Percentiles rank a stretch among this genome's conserved stretches.
These are phyloP conservation scores for Albatrellus ellisii DNA, from an alignment of 768 basidiomycete genomes.

Conservation along the genomic window DNA sequence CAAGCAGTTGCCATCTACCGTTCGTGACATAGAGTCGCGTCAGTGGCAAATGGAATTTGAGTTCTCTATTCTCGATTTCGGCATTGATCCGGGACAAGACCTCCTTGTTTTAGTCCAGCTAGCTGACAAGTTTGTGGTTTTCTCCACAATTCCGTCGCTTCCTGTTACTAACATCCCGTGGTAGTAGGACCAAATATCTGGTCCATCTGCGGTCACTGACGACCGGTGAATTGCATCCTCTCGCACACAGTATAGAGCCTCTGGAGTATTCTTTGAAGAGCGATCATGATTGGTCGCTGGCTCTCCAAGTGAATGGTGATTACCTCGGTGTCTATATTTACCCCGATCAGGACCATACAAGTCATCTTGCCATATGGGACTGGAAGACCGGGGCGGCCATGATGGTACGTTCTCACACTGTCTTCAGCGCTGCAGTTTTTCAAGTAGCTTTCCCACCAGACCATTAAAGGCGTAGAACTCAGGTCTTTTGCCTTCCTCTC, in stretches of 20 bases:
- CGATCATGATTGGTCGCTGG: constrained; percentile 3
- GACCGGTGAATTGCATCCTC: neutral
- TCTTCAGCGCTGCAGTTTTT: neutral
- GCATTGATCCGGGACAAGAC: constrained; percentile 13
- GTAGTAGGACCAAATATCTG: no score
- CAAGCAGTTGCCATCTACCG: constrained; percentile 10
- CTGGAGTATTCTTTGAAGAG: neutral
- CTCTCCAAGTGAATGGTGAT: constrained; percentile 9
- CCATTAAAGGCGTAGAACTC: neutral
- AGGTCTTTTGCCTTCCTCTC: constrained; percentile 8
- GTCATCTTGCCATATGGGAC: constrained; percentile 10
- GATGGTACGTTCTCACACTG: constrained; percentile 1
- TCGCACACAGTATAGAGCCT: neutral
- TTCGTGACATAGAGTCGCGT: constrained; percentile 9
- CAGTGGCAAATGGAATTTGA: constrained; percentile 8
- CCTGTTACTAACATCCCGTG: no score
- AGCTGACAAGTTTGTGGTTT: constrained; percentile 18
- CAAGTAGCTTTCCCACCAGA: neutral
- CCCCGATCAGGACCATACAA: neutral
- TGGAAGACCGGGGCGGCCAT: constrained; percentile 9
- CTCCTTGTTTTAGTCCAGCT: constrained; percentile 8
- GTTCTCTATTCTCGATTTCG: constrained; percentile 8
- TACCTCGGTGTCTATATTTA: constrained; percentile 8
- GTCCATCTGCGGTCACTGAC: neutral
- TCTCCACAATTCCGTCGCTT: neutral